phyloP scores from a whole-genome alignment of 140 eudicot species.

The Bidens hawaiensis region DNA sequence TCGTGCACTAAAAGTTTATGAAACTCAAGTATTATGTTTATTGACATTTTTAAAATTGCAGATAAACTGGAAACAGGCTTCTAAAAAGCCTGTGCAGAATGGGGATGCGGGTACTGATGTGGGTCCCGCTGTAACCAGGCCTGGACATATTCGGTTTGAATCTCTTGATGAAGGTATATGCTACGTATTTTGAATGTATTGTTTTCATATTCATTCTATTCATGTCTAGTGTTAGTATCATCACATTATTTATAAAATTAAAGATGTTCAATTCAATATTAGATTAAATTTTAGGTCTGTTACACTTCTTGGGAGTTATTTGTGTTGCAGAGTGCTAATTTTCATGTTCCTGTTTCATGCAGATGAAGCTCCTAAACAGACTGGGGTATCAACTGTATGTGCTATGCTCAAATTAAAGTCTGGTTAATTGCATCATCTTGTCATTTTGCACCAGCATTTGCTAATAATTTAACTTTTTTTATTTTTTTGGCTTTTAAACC shows the following conservation, averaged over 20 bases:
- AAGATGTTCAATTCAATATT: background rate
- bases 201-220: background rate
- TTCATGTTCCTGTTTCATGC: slow-evolving; percentile 31
- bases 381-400: slow-evolving; percentile 42
- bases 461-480: background rate
- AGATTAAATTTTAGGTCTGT: background rate
- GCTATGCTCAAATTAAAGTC: background rate
- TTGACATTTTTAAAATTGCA: slow-evolving; percentile 22
- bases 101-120: slow-evolving; percentile 44
- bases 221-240: background rate
- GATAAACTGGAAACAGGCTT: slow-evolving; percentile 64
- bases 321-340: slow-evolving; percentile 16
- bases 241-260: background rate
- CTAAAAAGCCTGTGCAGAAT: slow-evolving; percentile 26
- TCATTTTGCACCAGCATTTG: background rate
- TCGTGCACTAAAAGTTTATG: slow-evolving; percentile 9
- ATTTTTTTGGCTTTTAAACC: slow-evolving; percentile 4
- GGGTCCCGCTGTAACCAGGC: slow-evolving; percentile 54
- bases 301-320: background rate
- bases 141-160: slow-evolving; percentile 77
- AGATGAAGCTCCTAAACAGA: slow-evolving; percentile 43
- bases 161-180: slow-evolving; percentile 55
- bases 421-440: background rate
- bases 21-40: background rate
- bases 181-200: background rate